These are phyloP conservation scores for Aristolochia contorta DNA, from an alignment of 164 flowering plant genomes.

Conservation along the genomic window DNA sequence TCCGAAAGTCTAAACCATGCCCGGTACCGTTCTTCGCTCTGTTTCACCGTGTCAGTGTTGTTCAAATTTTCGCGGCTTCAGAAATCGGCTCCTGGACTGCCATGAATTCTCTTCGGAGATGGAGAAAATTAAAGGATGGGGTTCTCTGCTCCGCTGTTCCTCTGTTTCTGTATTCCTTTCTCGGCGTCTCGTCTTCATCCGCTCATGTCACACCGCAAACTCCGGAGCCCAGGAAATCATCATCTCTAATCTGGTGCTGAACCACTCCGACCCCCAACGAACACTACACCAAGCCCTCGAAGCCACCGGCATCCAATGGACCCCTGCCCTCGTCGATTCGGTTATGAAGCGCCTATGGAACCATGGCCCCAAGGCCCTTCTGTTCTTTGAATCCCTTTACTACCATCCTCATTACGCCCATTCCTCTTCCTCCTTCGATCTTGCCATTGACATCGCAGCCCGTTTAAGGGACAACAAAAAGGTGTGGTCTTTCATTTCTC, in stretches of 20 bases:
- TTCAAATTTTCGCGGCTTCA: too few species aligned
- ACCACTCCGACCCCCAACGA: slow-evolving; percentile 11
- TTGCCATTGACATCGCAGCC: slow-evolving; percentile 71
- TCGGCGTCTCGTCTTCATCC: too few species aligned
- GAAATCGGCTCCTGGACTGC: too few species aligned
- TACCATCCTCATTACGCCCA: slow-evolving; percentile 43
- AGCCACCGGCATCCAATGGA: slow-evolving; percentile 26
- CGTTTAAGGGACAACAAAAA: slow-evolving; percentile 55
- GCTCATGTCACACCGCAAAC: background rate
- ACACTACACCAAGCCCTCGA: slow-evolving; percentile 22
- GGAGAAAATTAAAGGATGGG: too few species aligned
- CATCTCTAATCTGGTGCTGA: slow-evolving; percentile 36
- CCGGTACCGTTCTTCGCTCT: too few species aligned
- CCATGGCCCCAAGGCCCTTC: slow-evolving; percentile 76
- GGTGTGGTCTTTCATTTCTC: slow-evolving; percentile 45
- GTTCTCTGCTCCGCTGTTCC: too few species aligned
- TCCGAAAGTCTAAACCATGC: too few species aligned
- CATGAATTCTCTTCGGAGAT: too few species aligned
- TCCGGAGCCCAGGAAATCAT: background rate
- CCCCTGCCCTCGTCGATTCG: slow-evolving; percentile 44
- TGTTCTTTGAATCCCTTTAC: slow-evolving; percentile 49
- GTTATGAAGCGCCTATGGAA: slow-evolving; percentile 80
- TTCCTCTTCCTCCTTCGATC: slow-evolving; percentile 54
- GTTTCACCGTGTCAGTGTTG: too few species aligned
- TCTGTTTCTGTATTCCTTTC: too few species aligned